Evolutionary conservation across 2,329 filamentous ascomycete genomes (phyloP), one percentile per base, ranked within the genome.

Genomic region (Colletotrichum horii): DNA sequence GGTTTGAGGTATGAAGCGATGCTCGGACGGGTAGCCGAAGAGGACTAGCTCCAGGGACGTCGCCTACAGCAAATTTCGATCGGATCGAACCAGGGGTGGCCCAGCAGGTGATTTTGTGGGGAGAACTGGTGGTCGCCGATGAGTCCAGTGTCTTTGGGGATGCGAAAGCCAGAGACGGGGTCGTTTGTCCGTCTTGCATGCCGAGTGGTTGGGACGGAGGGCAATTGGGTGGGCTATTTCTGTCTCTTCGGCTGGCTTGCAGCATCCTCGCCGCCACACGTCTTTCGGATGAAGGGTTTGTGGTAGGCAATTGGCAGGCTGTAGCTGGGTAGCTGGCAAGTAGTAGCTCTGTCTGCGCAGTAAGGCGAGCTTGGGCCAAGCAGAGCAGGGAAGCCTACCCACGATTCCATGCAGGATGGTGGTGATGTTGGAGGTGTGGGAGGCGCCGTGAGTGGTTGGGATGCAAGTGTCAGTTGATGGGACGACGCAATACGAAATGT

Each of bases 401-500:
- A 72, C 71, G 32, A 34, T 43, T 32, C 26, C 36, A 66, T 68
- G 73, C 69, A 72, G 55, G 56, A 52, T 61, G 28, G 56, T 28
- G 34, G 24, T 9, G 19, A 15, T 22, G 55, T 22, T 48, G 67
- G 71, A 55, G 68, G 48, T 60, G 74, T 60, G 74, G 64, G 19
- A 66, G 11, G 30, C 28, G 16, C 34, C 66, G 11, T 60, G 14
- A 55, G 70, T 76, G 70, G 74, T 22, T n/a, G 28, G 8, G n/a
- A 66, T 74, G 70, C 48, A 74, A 32, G 64, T 74, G 70, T 74
- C 74, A 76, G 74, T 74, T 69, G 70, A 65, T 65, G 74, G 62
- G 70, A 73, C 43, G 64, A 67, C 11, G 60, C 19, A 60, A 74
- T 65, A 69, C 58, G 58, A 74, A 61, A 24, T 69, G 73, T 60